Percentiles rank a stretch among this genome's conserved stretches.
phyloP scores from a whole-genome alignment of 257 asterid genomes.

The Cruciata laevipes region DNA sequence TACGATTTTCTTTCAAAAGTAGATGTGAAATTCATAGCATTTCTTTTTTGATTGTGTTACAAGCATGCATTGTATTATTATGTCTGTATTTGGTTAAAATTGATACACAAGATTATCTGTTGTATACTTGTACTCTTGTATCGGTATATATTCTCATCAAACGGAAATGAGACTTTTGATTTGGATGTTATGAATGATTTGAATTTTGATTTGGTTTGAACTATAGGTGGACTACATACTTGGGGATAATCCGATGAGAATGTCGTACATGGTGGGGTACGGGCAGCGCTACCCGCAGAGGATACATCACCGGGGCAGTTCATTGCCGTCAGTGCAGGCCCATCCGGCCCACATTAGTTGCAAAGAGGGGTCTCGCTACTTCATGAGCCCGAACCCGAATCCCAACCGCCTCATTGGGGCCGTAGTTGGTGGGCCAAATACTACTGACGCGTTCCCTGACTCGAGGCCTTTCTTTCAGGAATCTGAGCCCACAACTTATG shows the following conservation, averaged over 20 bases:
- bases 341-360: slow-evolving; percentile 61
- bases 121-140: too few species aligned
- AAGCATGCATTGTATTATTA: too few species aligned
- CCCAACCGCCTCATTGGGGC: slow-evolving; percentile 68
- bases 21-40: too few species aligned
- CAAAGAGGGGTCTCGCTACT: slow-evolving; percentile 57
- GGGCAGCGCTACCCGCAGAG: slow-evolving; percentile 60
- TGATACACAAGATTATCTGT: too few species aligned
- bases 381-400: slow-evolving; percentile 53
- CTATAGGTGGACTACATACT: slow-evolving; percentile 81
- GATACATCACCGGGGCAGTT: slow-evolving; percentile 78
- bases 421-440: slow-evolving; percentile 76
- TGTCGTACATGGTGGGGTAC: slow-evolving; percentile 88
- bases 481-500: slow-evolving; percentile 82
- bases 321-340: slow-evolving; percentile 47
- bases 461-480: slow-evolving; percentile 68
- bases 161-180: too few species aligned
- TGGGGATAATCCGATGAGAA: slow-evolving; percentile 74
- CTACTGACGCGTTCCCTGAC: slow-evolving; percentile 58
- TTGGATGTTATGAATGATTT: too few species aligned
- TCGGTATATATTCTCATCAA: too few species aligned
- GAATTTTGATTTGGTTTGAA: not conserved
- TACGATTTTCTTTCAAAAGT: too few species aligned
- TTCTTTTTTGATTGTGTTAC: too few species aligned
- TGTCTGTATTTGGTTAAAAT: too few species aligned